These are phyloP conservation scores for Mallotus nudiflorus DNA, from an alignment of 345 rosid species.

Conservation along the genomic window DNA sequence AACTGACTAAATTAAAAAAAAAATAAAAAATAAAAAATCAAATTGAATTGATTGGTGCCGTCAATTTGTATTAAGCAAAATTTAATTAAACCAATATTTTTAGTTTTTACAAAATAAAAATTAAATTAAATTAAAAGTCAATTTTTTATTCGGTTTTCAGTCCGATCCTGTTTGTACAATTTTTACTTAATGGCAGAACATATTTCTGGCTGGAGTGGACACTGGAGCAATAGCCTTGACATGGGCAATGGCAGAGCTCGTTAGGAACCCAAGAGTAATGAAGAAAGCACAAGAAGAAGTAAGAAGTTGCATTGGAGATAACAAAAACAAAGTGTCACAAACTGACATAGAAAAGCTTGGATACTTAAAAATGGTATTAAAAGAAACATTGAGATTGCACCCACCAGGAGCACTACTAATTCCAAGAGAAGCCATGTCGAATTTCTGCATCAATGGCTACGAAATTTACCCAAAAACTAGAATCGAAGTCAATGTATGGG, in stretches of 20 bases:
- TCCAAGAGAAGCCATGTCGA: conserved; percentile 40
- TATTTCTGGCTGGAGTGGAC: conserved; percentile 49
- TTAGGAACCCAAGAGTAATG: conserved; percentile 47
- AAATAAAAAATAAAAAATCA: no score
- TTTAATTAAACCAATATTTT: no score
- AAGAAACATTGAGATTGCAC: conserved; percentile 57
- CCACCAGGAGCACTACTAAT: conserved; percentile 48
- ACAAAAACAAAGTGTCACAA: conserved; percentile 33
- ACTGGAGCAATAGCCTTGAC: conserved; percentile 40
- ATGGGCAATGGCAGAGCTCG: conserved; percentile 73
- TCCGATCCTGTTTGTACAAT: no score
- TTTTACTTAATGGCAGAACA: conserved; percentile 2
- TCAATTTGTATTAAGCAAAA: no score
- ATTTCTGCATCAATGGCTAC: conserved; percentile 36
- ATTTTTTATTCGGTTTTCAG: no score
- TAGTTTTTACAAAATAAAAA: no score
- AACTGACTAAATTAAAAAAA: no score
- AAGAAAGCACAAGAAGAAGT: conserved; percentile 60
- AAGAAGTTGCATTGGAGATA: conserved; percentile 39
- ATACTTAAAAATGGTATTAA: conserved; percentile 34
- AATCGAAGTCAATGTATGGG: conserved; percentile 46
- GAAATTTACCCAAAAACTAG: conserved; percentile 38
- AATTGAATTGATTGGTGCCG: no score
- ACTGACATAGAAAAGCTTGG: conserved; percentile 36
- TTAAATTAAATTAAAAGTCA: no score